These are phyloP conservation scores for Daldinia grandis DNA, from an alignment of 495 filamentous ascomycete genomes.

Conservation along the genomic window DNA sequence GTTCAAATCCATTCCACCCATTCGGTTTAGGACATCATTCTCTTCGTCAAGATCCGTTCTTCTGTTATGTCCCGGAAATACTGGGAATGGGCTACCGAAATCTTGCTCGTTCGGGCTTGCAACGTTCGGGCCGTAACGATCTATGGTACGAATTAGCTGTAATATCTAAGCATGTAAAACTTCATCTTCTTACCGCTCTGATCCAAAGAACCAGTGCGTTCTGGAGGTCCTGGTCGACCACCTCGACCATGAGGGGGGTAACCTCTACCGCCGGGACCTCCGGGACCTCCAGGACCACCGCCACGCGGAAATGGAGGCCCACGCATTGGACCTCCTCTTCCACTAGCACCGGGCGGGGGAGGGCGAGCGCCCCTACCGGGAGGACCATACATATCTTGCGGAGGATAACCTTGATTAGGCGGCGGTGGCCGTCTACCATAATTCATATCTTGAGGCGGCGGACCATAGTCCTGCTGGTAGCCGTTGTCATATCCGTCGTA, in stretches of 20 bases:
- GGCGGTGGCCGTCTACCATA: constrained; percentile 58
- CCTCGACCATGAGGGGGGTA: constrained; percentile 53
- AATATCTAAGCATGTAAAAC: neutral
- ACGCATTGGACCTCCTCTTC: constrained; percentile 57
- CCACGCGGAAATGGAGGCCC: constrained; percentile 46
- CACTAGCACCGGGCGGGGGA: constrained; percentile 48
- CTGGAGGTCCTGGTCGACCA: constrained; percentile 50
- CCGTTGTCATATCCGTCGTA: constrained; percentile 61
- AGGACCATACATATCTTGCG: constrained; percentile 59
- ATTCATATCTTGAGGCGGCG: constrained; percentile 57
- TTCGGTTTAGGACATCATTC: constrained; percentile 60
- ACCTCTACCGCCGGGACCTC: constrained; percentile 49
- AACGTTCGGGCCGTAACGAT: constrained; percentile 46
- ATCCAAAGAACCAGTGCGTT: constrained; percentile 46
- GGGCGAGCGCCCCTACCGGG: constrained; percentile 52
- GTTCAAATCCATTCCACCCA: constrained; percentile 66
- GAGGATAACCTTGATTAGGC: constrained; percentile 57
- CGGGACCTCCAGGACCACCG: constrained; percentile 43
- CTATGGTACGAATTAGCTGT: constrained; percentile 41
- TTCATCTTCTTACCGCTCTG: constrained; percentile 45
- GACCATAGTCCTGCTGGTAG: constrained; percentile 51
- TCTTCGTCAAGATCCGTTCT: constrained; percentile 57
- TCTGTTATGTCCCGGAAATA: constrained; percentile 64
- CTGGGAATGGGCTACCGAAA: constrained; percentile 75
- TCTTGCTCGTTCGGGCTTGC: constrained; percentile 56